Evolutionary conservation across 495 filamentous ascomycete genomes (phyloP).

Genomic region (Penicillium bovifimosum): DNA sequence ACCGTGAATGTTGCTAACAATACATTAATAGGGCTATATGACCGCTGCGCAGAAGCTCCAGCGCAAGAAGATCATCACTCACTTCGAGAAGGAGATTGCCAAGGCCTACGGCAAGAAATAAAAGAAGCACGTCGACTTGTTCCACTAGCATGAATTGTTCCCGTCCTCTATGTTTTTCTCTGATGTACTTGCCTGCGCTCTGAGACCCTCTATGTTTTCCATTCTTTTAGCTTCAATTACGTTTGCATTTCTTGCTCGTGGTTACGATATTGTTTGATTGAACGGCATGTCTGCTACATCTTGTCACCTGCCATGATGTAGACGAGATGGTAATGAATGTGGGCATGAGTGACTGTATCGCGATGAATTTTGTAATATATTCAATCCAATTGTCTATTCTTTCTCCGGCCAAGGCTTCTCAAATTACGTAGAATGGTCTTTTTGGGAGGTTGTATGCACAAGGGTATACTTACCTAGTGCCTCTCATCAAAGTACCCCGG

Average conservation of each 20-base stretch:
- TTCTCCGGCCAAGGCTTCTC: not conserved
- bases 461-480: not conserved
- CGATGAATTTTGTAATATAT: not conserved
- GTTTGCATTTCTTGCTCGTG: constrained; percentile 5
- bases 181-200: constrained; percentile 2
- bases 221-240: constrained; percentile 9
- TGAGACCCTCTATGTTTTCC: constrained; percentile 16
- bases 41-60: constrained; percentile 54
- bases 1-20: constrained; percentile 13
- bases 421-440: too few species aligned
- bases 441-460: too few species aligned
- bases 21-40: constrained; percentile 38
- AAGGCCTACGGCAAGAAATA: constrained; percentile 46
- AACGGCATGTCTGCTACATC: constrained; percentile 4
- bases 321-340: constrained; percentile 21
- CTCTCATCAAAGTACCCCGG: constrained; percentile 9
- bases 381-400: not conserved
- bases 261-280: constrained; percentile 12
- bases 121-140: constrained; percentile 1
- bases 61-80: constrained; percentile 47
- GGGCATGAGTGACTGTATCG: constrained; percentile 10
- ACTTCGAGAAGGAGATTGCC: constrained; percentile 43
- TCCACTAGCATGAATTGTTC: constrained; percentile 5
- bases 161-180: constrained; percentile 5
- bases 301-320: constrained; percentile 13